Evolutionary conservation across 2,329 filamentous ascomycete genomes (phyloP).

Genomic region (Colletotrichum sp.): DNA sequence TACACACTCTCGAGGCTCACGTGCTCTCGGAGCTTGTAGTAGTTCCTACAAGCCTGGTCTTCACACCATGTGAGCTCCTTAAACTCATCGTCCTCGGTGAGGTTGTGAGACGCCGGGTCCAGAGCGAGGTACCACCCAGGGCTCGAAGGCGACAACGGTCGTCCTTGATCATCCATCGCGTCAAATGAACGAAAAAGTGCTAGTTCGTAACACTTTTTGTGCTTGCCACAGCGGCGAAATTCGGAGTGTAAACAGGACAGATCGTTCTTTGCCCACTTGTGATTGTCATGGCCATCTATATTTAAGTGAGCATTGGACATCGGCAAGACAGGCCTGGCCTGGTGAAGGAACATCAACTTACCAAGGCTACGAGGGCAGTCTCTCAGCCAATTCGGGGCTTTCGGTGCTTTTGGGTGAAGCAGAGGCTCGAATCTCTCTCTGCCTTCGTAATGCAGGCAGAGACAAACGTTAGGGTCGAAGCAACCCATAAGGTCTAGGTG

Average conservation of each 20-base stretch:
- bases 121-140: background rate
- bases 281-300: fast-evolving
- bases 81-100: background rate
- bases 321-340: background rate
- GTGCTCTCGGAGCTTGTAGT: background rate
- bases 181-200: fast-evolving
- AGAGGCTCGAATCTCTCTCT: background rate
- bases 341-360: background rate
- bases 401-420: background rate
- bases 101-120: background rate
- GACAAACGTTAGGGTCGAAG: background rate
- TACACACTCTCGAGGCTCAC: background rate
- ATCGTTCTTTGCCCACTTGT: background rate
- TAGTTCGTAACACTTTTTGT: background rate
- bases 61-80: background rate
- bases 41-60: background rate
- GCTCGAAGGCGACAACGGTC: background rate
- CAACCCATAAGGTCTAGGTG: background rate
- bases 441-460: background rate
- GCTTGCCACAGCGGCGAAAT: background rate
- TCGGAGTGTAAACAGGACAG: background rate
- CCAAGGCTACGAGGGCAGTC: background rate
- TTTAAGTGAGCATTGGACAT: background rate
- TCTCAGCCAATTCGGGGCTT: background rate
- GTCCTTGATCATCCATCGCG: background rate